Conservation (phyloP, 1,284 basidiomycete species). For the Irpex rosettiformis region DNA sequence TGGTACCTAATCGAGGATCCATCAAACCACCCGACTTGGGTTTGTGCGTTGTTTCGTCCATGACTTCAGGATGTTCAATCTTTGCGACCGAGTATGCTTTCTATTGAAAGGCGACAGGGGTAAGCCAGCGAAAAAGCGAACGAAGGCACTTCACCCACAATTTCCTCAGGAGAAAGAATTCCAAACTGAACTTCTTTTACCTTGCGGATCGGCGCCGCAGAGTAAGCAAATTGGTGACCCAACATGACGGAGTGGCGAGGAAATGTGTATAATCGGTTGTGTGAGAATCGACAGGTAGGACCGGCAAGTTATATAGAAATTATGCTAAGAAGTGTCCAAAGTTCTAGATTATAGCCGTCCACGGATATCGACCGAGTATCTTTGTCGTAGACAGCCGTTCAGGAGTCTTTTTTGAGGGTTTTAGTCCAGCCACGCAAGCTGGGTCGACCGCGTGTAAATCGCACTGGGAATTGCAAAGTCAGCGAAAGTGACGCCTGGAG, state of each 20-base stretch:
- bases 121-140: constrained; percentile 16
- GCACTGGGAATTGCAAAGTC: constrained; percentile 6
- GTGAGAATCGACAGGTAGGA: constrained; percentile 15
- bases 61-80: constrained; percentile 97
- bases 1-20: constrained; percentile 98
- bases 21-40: constrained; percentile 92
- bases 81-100: constrained; percentile 98
- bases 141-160: constrained; percentile 58
- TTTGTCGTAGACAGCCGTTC: constrained; percentile 8
- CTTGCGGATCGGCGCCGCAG: constrained; percentile 89
- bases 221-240: constrained; percentile 86
- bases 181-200: constrained; percentile 99
- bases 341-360: constrained; percentile 11
- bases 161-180: constrained; percentile 99
- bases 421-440: constrained; percentile 22
- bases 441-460: constrained; percentile 16
- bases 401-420: constrained; percentile 21
- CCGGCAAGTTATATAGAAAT: constrained; percentile 6
- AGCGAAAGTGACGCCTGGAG: constrained; percentile 8
- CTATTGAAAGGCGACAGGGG: constrained; percentile 49
- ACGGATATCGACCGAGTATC: constrained; percentile 2
- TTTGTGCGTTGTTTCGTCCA: constrained; percentile 90
- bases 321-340: constrained; percentile 13
- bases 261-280: constrained; percentile 8
- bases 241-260: constrained; percentile 47